phyloP scores from a whole-genome alignment of 1,284 basidiomycete genomes.

The Papiliotrema nemorosa region DNA sequence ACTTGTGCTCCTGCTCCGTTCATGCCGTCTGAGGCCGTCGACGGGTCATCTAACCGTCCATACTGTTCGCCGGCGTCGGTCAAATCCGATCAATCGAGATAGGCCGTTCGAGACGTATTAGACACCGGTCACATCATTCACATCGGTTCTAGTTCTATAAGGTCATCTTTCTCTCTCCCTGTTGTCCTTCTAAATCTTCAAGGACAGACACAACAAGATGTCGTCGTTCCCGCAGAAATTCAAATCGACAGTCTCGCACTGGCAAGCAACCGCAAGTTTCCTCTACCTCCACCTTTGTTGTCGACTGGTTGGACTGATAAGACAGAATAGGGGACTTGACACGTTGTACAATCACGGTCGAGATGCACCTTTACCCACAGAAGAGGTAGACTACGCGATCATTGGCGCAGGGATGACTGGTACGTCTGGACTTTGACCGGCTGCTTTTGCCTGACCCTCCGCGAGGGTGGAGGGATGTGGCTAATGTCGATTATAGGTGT shows the following conservation, averaged over 20 bases:
- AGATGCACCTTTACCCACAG: constrained; percentile 5
- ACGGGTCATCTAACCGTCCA: neutral
- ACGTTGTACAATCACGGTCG: constrained; percentile 19
- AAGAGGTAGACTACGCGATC: constrained; percentile 21
- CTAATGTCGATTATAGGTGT: constrained; percentile 11
- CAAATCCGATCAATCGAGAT: neutral
- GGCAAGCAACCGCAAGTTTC: constrained; percentile 27
- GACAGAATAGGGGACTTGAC: constrained; percentile 19
- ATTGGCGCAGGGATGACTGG: constrained; percentile 30
- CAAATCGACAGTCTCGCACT: constrained; percentile 32
- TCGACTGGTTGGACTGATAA: neutral
- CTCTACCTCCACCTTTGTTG: neutral
- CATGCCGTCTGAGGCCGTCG: neutral
- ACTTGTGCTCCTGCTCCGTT: neutral
- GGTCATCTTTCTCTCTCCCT: neutral
- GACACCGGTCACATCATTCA: neutral
- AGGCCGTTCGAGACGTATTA: neutral
- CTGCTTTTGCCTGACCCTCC: neutral
- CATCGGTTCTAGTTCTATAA: neutral
- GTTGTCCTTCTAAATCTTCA: neutral
- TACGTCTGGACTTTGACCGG: neutral
- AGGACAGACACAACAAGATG: constrained; percentile 12
- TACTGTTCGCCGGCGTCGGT: neutral
- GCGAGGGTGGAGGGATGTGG: neutral
- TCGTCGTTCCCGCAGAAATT: constrained; percentile 30